Evolutionary conservation across 129 eudicot genomes (phyloP).

Genomic region (Saposhnikovia divaricata): DNA sequence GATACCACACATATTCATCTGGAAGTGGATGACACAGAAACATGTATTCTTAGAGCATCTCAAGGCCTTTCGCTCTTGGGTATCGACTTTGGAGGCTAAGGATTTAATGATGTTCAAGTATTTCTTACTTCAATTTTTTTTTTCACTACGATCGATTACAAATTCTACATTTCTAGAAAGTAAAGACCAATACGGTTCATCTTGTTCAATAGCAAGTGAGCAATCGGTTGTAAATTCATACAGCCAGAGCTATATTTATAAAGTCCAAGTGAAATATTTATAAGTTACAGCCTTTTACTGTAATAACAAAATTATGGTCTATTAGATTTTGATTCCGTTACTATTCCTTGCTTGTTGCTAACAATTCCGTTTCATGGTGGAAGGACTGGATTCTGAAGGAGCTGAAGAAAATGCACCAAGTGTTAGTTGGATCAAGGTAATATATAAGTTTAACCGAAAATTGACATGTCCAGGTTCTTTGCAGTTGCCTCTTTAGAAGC

Average conservation of each 20-base stretch:
- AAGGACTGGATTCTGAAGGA: neutral
- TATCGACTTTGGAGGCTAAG: constrained; percentile 53
- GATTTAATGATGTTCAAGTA: neutral
- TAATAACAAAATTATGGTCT: neutral
- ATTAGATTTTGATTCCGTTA: neutral
- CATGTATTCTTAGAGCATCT: constrained; percentile 19
- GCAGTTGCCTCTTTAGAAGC: neutral
- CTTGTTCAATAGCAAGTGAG: neutral
- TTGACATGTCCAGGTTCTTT: neutral
- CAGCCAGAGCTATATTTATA: neutral
- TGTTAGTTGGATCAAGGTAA: neutral
- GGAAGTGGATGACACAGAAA: constrained; percentile 46
- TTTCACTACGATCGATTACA: neutral
- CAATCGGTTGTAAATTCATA: neutral
- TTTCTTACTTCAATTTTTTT: neutral
- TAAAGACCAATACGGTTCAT: neutral
- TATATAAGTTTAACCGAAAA: neutral
- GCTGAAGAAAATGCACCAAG: neutral
- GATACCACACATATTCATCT: constrained; percentile 53
- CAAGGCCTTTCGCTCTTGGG: constrained; percentile 41
- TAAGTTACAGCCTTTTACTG: neutral
- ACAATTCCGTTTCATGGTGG: neutral
- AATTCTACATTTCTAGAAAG: neutral
- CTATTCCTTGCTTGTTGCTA: neutral
- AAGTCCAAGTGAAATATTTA: neutral